A percentile compares a stretch with the other conserved stretches of the same genome.
These are phyloP conservation scores for Cercospora zeina DNA, from an alignment of 2,329 filamentous ascomycete genomes.

Conservation along the genomic window DNA sequence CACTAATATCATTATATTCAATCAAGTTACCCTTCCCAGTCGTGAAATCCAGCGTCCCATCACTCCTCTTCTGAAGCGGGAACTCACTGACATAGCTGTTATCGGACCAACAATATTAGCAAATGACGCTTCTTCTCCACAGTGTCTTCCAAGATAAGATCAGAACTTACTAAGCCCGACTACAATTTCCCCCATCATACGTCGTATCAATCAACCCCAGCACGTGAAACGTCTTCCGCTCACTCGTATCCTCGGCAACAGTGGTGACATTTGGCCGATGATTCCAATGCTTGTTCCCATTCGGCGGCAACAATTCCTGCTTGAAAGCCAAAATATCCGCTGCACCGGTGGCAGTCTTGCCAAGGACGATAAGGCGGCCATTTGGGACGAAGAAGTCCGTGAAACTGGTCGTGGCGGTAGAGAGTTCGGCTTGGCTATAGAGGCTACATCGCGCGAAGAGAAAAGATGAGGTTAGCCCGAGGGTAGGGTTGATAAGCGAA, in stretches of 20 bases:
- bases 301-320: constrained; percentile 17
- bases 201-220: constrained; percentile 21
- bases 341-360: constrained; percentile 15
- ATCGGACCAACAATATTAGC: neutral
- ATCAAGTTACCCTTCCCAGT: constrained; percentile 13
- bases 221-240: constrained; percentile 20
- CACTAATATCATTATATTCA: constrained; percentile 20
- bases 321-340: constrained; percentile 21
- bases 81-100: constrained; percentile 21
- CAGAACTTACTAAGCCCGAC: constrained; percentile 21
- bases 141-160: neutral
- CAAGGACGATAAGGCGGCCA: constrained; percentile 22
- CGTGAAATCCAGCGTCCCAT: constrained; percentile 10
- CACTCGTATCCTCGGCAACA: constrained; percentile 13
- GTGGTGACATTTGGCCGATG: constrained; percentile 21
- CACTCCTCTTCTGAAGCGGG: constrained; percentile 17
- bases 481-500: too few relatives aligned
- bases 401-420: constrained; percentile 20
- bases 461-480: neutral
- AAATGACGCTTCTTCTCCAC: neutral
- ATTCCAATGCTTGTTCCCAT: constrained; percentile 25
- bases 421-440: constrained; percentile 19
- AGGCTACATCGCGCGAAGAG: constrained; percentile 9
- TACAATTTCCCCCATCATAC: constrained; percentile 24
- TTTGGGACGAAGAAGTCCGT: constrained; percentile 23